A percentile compares a stretch with the other conserved stretches of the same genome.
Conservation (phyloP, 2,329 filamentous ascomycete genomes). For the Xylaria sp. region DNA sequence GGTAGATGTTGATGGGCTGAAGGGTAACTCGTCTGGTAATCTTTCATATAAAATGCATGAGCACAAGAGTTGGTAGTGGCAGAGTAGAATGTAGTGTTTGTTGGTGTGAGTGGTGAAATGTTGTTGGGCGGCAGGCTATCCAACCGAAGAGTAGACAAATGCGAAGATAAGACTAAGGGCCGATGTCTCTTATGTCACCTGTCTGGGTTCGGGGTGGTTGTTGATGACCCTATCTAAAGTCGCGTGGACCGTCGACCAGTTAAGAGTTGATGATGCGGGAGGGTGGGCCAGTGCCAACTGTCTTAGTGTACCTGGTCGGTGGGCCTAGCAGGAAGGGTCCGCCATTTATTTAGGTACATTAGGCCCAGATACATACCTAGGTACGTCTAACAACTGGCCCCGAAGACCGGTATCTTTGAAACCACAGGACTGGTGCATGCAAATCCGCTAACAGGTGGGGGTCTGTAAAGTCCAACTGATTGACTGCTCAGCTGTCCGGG, state of each 20-base stretch:
- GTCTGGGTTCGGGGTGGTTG: constrained; percentile 40
- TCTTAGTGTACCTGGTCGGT: constrained; percentile 10
- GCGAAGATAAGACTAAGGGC: constrained; percentile 33
- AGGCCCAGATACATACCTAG: not conserved
- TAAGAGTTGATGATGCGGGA: constrained; percentile 4
- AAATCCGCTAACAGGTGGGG: not conserved
- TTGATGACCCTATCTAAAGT: constrained; percentile 40
- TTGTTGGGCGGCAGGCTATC: constrained; percentile 6
- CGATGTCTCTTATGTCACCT: constrained; percentile 42
- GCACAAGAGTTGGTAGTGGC: not conserved
- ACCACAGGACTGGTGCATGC: not conserved
- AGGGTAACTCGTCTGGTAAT: constrained; percentile 17
- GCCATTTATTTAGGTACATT: not conserved
- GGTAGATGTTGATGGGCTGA: not conserved
- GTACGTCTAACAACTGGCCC: not conserved
- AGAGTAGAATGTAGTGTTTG: not conserved
- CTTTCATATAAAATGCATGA: not conserved
- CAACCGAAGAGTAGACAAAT: not conserved
- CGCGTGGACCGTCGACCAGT: constrained; percentile 14
- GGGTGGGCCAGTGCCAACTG: constrained; percentile 1
- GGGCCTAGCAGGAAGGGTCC: not conserved
- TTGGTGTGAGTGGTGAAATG: not conserved
- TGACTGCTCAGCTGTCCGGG: not conserved
- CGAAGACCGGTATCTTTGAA: not conserved
- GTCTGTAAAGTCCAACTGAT: not conserved